Base-by-base conservation (phyloP, 2,329 filamentous ascomycete species). In the Fusarium caatingaense region DNA sequence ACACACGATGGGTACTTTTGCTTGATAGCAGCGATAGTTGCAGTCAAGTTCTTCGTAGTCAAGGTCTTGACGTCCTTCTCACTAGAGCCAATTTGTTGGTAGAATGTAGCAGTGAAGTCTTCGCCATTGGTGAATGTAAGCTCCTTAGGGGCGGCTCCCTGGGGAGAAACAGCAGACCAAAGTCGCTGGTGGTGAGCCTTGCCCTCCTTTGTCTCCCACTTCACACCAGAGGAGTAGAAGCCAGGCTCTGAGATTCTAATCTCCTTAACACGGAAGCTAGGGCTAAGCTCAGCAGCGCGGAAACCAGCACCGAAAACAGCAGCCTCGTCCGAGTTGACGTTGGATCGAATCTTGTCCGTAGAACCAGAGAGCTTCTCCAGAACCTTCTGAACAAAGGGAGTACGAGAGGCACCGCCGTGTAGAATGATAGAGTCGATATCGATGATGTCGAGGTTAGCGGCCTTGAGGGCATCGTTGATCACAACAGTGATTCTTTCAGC, bases 191-290 rank as follows among this genome's bases (percentile, higher is more conserved):
- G 89, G 76, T 91, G 88, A 54, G 88, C 84, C 82, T 95, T 92
- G 42, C 88, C 87, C 68, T 92, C 89, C 60, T 88, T 85, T 64
- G 83, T 84, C 40, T 84, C 88, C 88, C 93, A 97, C 79, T 91
- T 92, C 74, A 97, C 87, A 60, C 90, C 89, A 28, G 92, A 87
- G 4, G 90, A 84, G 78, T 96, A 98, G 45, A 86, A 86, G 44
- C 92, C 88, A 23, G 87, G 89, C 74, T 99, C 96, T n/a, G 85
- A 87, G 54, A 92, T 89, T 63, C 92, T 88, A 71, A 99, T 99
- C 77, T 98, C 96, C 86, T 98, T 99, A 78, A 99, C 96, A 66
- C 94, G 91, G 89, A 99, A 99, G 78, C 92, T 95, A 42, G 95
- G 94, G 81, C 93, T 98, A 62, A 99, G 86, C 73, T 93, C 90